A percentile compares a stretch with the other conserved stretches of the same genome.
phyloP scores from a whole-genome alignment of 768 basidiomycete genomes.

The Dioszegia hungarica region DNA sequence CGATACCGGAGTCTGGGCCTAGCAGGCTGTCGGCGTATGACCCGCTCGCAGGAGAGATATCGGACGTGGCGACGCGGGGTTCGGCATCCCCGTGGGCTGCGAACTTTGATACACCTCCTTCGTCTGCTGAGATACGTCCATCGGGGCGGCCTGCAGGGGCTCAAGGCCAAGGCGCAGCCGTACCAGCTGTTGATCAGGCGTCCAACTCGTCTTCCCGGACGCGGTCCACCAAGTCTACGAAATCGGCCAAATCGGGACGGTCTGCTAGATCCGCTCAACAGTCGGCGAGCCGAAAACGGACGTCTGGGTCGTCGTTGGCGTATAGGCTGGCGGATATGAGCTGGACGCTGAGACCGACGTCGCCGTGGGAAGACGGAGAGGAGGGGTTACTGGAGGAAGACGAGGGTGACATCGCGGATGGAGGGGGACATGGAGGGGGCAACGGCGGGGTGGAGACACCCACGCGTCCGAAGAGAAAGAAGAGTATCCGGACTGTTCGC shows the following conservation, averaged over 20 bases:
- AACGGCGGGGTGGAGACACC: no score
- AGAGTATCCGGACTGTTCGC: constrained; percentile 9
- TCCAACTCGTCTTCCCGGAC: background rate
- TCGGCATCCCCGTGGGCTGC: no score
- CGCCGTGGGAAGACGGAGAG: background rate
- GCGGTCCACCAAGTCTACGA: constrained; percentile 5
- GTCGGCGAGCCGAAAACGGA: background rate
- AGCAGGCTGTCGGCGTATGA: background rate
- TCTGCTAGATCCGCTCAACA: constrained; percentile 3
- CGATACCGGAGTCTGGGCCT: background rate
- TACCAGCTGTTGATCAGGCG: no score
- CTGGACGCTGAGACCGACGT: background rate
- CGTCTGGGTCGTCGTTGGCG: background rate
- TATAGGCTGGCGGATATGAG: background rate
- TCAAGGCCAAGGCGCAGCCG: background rate
- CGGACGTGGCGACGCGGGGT: no score
- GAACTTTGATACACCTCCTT: no score
- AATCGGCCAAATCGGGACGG: constrained; percentile 6
- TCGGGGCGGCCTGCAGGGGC: background rate
- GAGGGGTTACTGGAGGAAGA: background rate
- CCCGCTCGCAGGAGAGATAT: background rate
- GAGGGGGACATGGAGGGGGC: background rate
- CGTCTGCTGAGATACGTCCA: no score
- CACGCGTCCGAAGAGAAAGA: no score
- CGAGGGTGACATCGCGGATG: background rate